Evolutionary conservation across 129 eudicot species (phyloP).

Genomic region (Artemisia argyi): DNA sequence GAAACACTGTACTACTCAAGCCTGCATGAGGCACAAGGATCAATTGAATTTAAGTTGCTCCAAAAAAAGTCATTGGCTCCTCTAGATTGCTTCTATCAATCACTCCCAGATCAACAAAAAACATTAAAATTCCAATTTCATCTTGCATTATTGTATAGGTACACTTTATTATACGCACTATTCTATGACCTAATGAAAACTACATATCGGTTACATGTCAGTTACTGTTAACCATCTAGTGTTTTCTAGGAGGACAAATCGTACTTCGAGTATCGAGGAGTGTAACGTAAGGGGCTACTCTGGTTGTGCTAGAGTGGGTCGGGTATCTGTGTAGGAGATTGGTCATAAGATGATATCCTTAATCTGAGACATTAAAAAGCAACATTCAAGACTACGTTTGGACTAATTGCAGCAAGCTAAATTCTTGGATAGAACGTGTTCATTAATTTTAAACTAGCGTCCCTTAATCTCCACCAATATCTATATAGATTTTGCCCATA

Average conservation of each 20-base stretch:
- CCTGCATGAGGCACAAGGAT: slow-evolving; percentile 8
- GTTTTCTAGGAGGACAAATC: not conserved
- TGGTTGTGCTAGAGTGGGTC: not conserved
- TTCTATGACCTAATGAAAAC: not conserved
- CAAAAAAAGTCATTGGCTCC: not conserved
- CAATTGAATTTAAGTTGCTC: not conserved
- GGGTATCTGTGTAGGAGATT: not conserved
- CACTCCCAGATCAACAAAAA: slow-evolving; percentile 11
- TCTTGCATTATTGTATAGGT: not conserved
- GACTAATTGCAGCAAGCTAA: no score
- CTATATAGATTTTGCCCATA: no score
- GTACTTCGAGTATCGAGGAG: not conserved
- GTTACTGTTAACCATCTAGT: not conserved
- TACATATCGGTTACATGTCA: not conserved
- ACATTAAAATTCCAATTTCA: not conserved
- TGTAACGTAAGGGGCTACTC: not conserved
- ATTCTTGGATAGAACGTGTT: not conserved
- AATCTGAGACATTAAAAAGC: not conserved
- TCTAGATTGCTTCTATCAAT: not conserved
- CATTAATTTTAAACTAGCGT: not conserved
- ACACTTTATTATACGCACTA: not conserved
- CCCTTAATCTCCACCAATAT: not conserved
- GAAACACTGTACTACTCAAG: slow-evolving; percentile 20
- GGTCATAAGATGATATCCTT: not conserved
- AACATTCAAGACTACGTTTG: not conserved